A percentile compares a stretch with the other conserved stretches of the same genome.
These are phyloP conservation scores for Wickerhamiella musiphila DNA, from an alignment of 805 yeast genomes.

Conservation along the genomic window DNA sequence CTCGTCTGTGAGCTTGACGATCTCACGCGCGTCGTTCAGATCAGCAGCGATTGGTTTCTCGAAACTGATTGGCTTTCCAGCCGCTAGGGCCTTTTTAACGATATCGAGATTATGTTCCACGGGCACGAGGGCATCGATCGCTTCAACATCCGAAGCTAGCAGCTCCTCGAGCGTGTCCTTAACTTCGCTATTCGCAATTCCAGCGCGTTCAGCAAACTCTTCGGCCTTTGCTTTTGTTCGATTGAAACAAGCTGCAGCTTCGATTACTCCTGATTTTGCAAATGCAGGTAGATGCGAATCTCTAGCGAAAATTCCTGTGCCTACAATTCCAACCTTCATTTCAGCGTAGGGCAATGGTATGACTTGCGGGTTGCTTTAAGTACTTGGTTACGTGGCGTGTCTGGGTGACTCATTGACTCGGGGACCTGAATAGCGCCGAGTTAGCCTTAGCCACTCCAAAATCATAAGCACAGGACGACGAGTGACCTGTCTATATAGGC, in stretches of 20 bases:
- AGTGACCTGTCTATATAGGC: no score
- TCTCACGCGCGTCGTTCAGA: constrained; percentile 59
- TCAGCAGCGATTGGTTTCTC: constrained; percentile 92
- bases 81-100: constrained; percentile 49
- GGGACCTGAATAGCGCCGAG: no score
- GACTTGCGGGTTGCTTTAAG: no score
- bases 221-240: constrained; percentile 75
- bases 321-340: constrained; percentile 12
- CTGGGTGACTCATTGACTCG: no score
- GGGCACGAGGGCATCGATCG: constrained; percentile 78
- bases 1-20: constrained; percentile 46
- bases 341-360: no score
- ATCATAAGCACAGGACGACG: no score
- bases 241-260: constrained; percentile 58
- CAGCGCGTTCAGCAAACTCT: constrained; percentile 50
- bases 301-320: constrained; percentile 52
- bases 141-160: constrained; percentile 48
- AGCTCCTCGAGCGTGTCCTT: constrained; percentile 47
- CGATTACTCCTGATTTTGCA: constrained; percentile 30
- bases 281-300: constrained; percentile 65
- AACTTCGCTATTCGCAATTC: constrained; percentile 31
- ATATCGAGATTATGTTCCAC: constrained; percentile 59
- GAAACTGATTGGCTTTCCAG: constrained; percentile 61
- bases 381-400: no score
- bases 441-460: no score